Evolutionary conservation across 495 filamentous ascomycete species (phyloP), one percentile per base, ranked within the genome.

Genomic region (Delitschia confertaspora): DNA sequence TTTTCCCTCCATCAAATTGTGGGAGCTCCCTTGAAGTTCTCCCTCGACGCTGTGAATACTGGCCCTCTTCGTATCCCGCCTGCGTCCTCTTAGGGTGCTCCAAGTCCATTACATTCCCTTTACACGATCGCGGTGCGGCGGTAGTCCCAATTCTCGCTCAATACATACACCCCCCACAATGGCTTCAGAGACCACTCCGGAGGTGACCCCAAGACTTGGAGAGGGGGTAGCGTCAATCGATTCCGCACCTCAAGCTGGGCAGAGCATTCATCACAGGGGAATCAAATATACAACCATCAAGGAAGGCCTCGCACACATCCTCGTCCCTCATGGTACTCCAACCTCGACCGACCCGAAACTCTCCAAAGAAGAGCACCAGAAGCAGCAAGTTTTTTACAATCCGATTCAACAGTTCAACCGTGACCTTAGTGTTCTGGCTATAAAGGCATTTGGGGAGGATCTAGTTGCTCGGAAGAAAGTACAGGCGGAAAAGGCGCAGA

Each of bases 371-470:
- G 68, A 74, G 9, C 67, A 75, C 29, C 68, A 71, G 22, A 62
- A 69, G 11, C 86, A 94, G 59, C 74, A 79, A 21, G 93, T 98
- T 19, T 98, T 98, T 60, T 98, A 98, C 68, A 98, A 98, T 51
- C 89, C 91, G 0, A 93, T 98, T 30, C 93, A 96, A 59, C 93
- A 96, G 62, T 98, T 95, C 69, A 98, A 98, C 66, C 78, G 91
- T 7, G 91, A 98, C 64, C 66, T 98, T 52, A 94, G 85, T 56
- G 83, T 95, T 22, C 72, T 96, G 16, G 84, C 88, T 13, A 93
- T 96, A 55, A 82, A 79, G 56, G 78, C 80, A 0, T 93, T 83
- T 66, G 83, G 79, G 0, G 78, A 91, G 39, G 78, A 86, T 46
- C 58, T 73, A 10, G 38, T 82, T 10, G 70, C 62, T 23, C 38